Conservation (phyloP, 805 yeast genomes). For the Lipomyces yamadae region DNA sequence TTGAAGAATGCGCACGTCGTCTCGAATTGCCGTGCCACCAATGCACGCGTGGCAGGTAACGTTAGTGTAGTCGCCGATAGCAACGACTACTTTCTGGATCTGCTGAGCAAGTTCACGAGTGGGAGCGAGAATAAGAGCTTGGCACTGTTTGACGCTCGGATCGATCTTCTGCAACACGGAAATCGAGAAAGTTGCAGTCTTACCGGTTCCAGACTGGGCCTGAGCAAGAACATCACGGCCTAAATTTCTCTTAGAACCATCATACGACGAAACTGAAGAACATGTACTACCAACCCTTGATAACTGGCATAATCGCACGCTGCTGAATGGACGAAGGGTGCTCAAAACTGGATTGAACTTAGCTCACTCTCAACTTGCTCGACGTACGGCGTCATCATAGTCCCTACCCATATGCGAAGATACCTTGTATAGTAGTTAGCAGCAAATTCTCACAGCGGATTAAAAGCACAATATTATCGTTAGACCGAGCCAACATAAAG, state of each 20-base stretch:
- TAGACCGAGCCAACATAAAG: not conserved
- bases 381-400: not conserved
- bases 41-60: constrained; percentile 88
- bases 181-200: constrained; percentile 96
- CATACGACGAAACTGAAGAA: not conserved
- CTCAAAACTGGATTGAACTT: constrained; percentile 76
- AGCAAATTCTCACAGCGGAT: not conserved
- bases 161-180: constrained; percentile 90
- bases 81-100: constrained; percentile 83
- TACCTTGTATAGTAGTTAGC: constrained; percentile 20
- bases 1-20: constrained; percentile 73
- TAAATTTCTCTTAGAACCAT: constrained; percentile 3
- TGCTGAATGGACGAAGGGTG: constrained; percentile 97
- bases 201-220: constrained; percentile 99
- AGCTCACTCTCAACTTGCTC: not conserved
- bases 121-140: constrained; percentile 90
- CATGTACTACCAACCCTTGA: constrained; percentile 60
- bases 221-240: constrained; percentile 92
- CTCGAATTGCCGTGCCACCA: constrained; percentile 87
- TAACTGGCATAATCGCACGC: constrained; percentile 94
- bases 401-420: constrained; percentile 39
- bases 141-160: constrained; percentile 70
- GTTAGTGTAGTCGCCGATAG: constrained; percentile 87
- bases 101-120: constrained; percentile 96
- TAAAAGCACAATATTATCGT: not conserved